Evolutionary conservation across 768 basidiomycete genomes (phyloP), one percentile per base, ranked within the genome.

Genomic region (Strobilomyces dryophilus): DNA sequence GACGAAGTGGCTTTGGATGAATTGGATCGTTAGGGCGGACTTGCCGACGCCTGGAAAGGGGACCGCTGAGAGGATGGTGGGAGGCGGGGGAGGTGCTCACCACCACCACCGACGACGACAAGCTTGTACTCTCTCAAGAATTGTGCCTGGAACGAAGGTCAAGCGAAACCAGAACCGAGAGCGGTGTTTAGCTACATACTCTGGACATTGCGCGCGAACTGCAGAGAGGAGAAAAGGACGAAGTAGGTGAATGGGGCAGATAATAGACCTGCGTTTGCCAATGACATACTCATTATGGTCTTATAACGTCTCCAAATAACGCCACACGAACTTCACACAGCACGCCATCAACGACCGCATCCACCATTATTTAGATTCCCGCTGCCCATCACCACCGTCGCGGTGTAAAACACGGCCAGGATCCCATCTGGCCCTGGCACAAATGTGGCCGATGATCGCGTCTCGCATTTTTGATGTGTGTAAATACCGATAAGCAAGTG

Each of bases 111-210:
- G 56, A 98, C 95, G 58, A 98, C 95, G 59, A 98, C 95, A 54
- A 98, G 85, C 78, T 98, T 98, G 77, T 98, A 98, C 70, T 98
- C 95, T 64, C 95, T 79, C 71, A 98, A 75, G 77, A 93, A 93
- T 67, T 88, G 87, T 58, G 90, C 88, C 87, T 92, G 54, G 21
- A 32, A 45, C 1, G 27, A 9, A 41, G 1, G 52, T 60, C 46
- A 70, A 21, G 9, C 4, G 2, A 4, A 31, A 18, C 14, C 1
- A 1, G 21, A 7, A 0, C 32, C 20, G 26, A 20, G 24, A 42
- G 18, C 5, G 26, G 5, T 17, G 14, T 24, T 24, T 3, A n/a
- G 29, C 24, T 24, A 24, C 62, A 17, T 54, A 69, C 68, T 61
- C 68, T 71, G 42, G 68, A 69, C 68, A 69, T 69, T 49, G 46